phyloP scores from a whole-genome alignment of 2,329 filamentous ascomycete genomes.

The Botrytis medusae region DNA sequence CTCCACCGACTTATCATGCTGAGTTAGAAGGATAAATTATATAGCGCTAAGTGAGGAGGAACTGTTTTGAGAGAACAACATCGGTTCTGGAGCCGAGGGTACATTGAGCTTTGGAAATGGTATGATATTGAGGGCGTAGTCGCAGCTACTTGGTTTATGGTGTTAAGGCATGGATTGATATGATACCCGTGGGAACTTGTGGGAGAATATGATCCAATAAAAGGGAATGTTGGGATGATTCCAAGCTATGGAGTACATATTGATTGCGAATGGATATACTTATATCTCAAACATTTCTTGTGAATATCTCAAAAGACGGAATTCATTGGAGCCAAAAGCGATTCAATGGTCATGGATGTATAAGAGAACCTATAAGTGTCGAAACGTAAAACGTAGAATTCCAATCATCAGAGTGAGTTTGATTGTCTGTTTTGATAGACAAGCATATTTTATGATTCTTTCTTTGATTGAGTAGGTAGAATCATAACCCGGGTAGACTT shows the following conservation, averaged over 20 bases:
- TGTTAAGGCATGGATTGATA: background rate
- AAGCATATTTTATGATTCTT: background rate
- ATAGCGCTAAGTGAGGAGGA: background rate
- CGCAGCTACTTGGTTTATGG: background rate
- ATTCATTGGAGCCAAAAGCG: background rate
- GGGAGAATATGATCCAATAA: background rate
- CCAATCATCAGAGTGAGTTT: background rate
- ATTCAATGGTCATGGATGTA: background rate
- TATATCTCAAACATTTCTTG: background rate
- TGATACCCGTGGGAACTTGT: constrained; percentile 15
- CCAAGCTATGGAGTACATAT: background rate
- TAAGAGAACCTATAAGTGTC: background rate
- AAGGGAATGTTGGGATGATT: background rate
- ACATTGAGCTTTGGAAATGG: background rate
- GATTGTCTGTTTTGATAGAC: background rate
- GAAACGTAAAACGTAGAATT: background rate
- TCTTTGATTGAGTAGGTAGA: background rate
- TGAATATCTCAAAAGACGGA: background rate
- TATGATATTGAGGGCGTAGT: background rate
- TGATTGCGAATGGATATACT: background rate
- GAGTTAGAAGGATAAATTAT: constrained; percentile 16
- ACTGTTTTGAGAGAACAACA: background rate
- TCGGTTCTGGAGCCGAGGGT: background rate
- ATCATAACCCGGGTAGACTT: constrained; percentile 1
- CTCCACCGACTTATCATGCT: constrained; percentile 4